Evolutionary conservation across 441 rosid species (phyloP), one percentile per base, ranked within the genome.

Genomic region (Pelargonium fulgidum): DNA sequence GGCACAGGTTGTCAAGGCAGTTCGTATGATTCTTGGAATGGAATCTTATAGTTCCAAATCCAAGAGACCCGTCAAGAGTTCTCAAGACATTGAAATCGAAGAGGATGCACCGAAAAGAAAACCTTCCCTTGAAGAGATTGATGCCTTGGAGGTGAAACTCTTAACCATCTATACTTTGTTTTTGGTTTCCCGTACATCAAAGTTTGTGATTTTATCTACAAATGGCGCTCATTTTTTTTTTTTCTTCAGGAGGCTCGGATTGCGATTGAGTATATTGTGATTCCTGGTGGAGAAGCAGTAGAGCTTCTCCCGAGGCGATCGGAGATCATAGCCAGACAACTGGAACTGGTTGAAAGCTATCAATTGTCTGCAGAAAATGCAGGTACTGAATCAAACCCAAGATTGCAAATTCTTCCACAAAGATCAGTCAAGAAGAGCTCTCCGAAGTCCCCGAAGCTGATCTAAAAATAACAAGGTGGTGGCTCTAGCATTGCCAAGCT

Each of bases 1-100:
- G 97, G 97, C 96, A 16, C 96, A 91, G 79, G 88, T 91, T 95
- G 97, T 91, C 68, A 93, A 93, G 83, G 97, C 98, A 47, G 82
- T 93, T 67, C 90, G 95, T 5, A 84, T 85, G 87, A 87, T 93
- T 76, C 92, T 91, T 48, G 88, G 89, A 70, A 84, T 83, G 79
- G 95, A 84, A 76, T 86, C 96, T 20, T 79, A 80, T 68, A 83
- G 85, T 73, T 76, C 86, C 50, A 61, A 74, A 41, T 67, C 76
- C 63, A 79, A 80, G 78, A 73, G 66, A 66, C 75, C 82, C 12
- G 63, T 36, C 71, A 78, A 76, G 78, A 73, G 58, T 66, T 76
- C 86, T 50, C 70, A 65, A 8, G 90, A 87, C 77, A 82, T 91
- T 20, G 92, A 89, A 81, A 83, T 91, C 67, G 86, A 86, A 76